A percentile compares a stretch with the other conserved stretches of the same genome.
Evolutionary conservation across 805 yeast genomes (phyloP).

Genomic region (Cyberlindnera mrakii): DNA sequence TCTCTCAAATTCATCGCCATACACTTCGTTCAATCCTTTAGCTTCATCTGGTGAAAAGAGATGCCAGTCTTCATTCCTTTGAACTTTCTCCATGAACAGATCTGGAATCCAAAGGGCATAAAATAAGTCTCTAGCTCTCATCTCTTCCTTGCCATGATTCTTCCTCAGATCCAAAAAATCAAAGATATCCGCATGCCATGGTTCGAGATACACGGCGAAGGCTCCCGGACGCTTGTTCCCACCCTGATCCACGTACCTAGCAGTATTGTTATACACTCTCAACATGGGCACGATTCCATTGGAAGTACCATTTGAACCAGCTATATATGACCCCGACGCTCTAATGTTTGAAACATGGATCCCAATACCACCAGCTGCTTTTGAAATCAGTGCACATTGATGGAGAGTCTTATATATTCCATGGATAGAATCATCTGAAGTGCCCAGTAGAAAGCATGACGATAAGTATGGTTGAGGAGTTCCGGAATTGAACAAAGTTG

Average conservation of each 20-base stretch:
- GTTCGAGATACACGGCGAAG: slow-evolving; percentile 88
- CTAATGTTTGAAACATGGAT: slow-evolving; percentile 84
- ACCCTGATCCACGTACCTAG: slow-evolving; percentile 97
- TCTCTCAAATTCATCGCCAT: slow-evolving; percentile 76
- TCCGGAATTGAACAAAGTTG: slow-evolving; percentile 94
- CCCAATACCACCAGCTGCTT: slow-evolving; percentile 95
- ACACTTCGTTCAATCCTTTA: slow-evolving; percentile 78
- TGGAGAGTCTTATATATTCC: slow-evolving; percentile 90
- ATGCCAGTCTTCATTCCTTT: slow-evolving; percentile 75
- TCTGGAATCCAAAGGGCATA: slow-evolving; percentile 95
- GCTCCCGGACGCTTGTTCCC: slow-evolving; percentile 99
- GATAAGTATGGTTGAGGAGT: slow-evolving; percentile 81
- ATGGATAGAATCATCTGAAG: slow-evolving; percentile 92
- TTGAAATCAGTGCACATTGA: slow-evolving; percentile 84
- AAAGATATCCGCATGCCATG: slow-evolving; percentile 94
- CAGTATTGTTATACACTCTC: slow-evolving; percentile 91
- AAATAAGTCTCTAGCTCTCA: slow-evolving; percentile 89
- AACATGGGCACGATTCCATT: slow-evolving; percentile 94
- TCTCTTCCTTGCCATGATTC: slow-evolving; percentile 93
- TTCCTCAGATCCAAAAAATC: slow-evolving; percentile 83
- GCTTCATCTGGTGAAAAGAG: slow-evolving; percentile 86
- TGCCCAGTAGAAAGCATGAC: slow-evolving; percentile 86
- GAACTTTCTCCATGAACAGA: slow-evolving; percentile 87
- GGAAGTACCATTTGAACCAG: slow-evolving; percentile 90
- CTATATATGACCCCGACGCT: slow-evolving; percentile 82